Percentiles rank a stretch among this genome's conserved stretches.
phyloP scores from a whole-genome alignment of 1,284 basidiomycete genomes.

The Xanthoconium separans region DNA sequence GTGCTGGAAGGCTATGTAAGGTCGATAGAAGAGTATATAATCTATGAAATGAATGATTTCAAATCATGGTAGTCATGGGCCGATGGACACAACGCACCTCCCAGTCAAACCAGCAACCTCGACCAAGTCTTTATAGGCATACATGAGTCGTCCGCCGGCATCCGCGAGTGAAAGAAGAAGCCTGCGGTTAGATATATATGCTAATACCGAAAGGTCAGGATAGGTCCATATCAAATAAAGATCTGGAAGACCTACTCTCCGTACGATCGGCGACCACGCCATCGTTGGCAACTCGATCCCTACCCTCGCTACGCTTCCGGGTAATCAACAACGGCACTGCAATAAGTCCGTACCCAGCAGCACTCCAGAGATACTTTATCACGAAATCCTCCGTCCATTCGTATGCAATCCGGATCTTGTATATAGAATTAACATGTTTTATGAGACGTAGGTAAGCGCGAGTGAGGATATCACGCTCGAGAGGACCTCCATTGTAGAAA shows the following conservation, averaged over 20 bases:
- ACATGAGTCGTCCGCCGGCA: conserved; percentile 91
- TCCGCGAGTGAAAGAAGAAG: conserved; percentile 92
- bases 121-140: conserved; percentile 88
- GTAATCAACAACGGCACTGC: conserved; percentile 84
- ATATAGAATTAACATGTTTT: conserved; percentile 89
- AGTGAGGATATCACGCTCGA: conserved; percentile 84
- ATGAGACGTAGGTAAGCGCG: conserved; percentile 80
- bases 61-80: neutral
- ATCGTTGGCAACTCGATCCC: conserved; percentile 16
- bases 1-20: conserved; percentile 68
- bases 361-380: conserved; percentile 94
- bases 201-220: conserved; percentile 39
- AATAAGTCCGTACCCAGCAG: conserved; percentile 85
- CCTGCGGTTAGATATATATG: conserved; percentile 96
- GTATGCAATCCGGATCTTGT: conserved; percentile 86
- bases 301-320: conserved; percentile 24
- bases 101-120: conserved; percentile 92
- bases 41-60: conserved; percentile 11
- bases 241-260: conserved; percentile 48
- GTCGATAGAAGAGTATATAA: conserved; percentile 88
- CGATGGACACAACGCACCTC: conserved; percentile 36
- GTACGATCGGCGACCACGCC: conserved; percentile 55
- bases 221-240: neutral
- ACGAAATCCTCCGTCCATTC: conserved; percentile 94
- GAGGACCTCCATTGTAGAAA: conserved; percentile 89